Evolutionary conservation across 176 grass and related monocot species (phyloP), one percentile per base, ranked within the genome.

Genomic region (Bothriochloa decipiens): DNA sequence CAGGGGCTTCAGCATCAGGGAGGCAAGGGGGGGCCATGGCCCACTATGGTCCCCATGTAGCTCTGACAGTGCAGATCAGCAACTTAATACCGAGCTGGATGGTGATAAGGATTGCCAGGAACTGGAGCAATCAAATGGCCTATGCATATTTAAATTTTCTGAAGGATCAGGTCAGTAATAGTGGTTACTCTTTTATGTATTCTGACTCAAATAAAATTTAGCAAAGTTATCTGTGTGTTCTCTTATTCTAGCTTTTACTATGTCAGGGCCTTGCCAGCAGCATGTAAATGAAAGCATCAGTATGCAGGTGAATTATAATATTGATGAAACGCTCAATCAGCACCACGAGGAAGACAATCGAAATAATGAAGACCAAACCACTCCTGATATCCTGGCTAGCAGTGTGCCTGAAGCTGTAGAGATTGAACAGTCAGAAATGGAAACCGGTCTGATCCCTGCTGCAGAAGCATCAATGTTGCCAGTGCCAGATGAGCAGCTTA

Each of bases 101-200:
- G 25, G 18, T 35, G 35, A 35, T 2, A 35, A 35, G 2, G 35
- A 35, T 4, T 35, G 35, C 35, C 35, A 35, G 35, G 35, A 35
- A 35, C 35, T 35, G 35, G 35, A 35, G 35, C 35, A 2, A 35
- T 35, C 35, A 35, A 35, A 35, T 35, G 35, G 35, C 35, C 2
- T 35, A 35, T 35, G 3, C 35, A 35, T 35, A 35, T 35, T 4
- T 12, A 60, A 58, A 28, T 68, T 27, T 75, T 5, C 27, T 5
- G 77, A 58, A 8, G 61, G 61, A 29, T 70, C 79, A 82, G 66
- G 80, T 70, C 10, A 66, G 82, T 65, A n/a, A 11, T 60, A 60
- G 23, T 23, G 8, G 11, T n/a, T 60, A 10, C 2, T 0, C 22
- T 60, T 8, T 60, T 46, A 18, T 63, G 14, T 72, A 4, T 73